A percentile compares a stretch with the other conserved stretches of the same genome.
Conservation (phyloP, 129 eudicot genomes). For the Tanacetum coccineum region DNA sequence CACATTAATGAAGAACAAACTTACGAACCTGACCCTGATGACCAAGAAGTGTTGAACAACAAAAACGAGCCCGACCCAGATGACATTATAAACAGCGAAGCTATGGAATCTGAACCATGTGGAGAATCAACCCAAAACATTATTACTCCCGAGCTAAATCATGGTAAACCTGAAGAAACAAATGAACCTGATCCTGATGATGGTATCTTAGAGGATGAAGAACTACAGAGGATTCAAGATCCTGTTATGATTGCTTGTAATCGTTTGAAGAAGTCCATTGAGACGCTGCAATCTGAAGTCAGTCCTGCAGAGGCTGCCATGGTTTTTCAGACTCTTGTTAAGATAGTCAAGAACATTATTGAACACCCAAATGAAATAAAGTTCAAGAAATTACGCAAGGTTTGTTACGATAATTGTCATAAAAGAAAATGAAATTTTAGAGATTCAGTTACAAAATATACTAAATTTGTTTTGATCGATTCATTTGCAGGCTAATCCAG, state of each 20-base stretch:
- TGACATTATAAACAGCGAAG: constrained; percentile 24
- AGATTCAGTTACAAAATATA: background rate
- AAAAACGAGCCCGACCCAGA: constrained; percentile 40
- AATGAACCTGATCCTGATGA: constrained; percentile 59
- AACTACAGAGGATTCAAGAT: constrained; percentile 74
- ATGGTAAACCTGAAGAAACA: constrained; percentile 19
- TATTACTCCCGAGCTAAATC: constrained; percentile 29
- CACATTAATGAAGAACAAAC: background rate
- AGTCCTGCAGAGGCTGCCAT: constrained; percentile 39
- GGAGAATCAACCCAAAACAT: constrained; percentile 10
- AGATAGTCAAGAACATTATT: constrained; percentile 73
- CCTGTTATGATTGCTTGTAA: constrained; percentile 55
- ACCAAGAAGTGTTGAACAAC: constrained; percentile 1
- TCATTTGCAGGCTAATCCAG: constrained; percentile 69
- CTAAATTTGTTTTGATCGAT: background rate
- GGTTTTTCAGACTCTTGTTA: constrained; percentile 68
- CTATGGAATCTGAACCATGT: constrained; percentile 38
- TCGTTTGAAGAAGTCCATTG: constrained; percentile 60
- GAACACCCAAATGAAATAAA: constrained; percentile 78
- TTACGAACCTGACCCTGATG: constrained; percentile 38
- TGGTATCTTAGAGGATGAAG: constrained; percentile 34
- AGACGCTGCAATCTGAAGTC: constrained; percentile 61
- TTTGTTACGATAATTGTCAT: constrained; percentile 20
- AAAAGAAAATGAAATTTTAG: background rate
- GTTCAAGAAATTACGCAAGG: constrained; percentile 84